A percentile compares a stretch with the other conserved stretches of the same genome.
Evolutionary conservation across 1,139 yeast species (phyloP).

Genomic region (Zygoascus sp.): DNA sequence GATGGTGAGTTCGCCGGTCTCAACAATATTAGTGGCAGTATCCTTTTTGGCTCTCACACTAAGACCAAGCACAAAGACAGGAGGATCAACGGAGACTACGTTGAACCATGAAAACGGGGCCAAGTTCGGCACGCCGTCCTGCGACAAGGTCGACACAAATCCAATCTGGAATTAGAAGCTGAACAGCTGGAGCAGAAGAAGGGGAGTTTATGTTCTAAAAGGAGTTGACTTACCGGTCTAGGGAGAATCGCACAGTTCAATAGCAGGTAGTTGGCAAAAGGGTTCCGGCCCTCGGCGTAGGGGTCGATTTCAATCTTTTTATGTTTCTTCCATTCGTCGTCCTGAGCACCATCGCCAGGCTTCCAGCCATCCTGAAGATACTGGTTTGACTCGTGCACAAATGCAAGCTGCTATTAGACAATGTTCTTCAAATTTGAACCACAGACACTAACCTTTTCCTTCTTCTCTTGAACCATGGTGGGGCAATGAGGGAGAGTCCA

Average conservation of each 20-base stretch:
- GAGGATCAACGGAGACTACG: slow-evolving; percentile 52
- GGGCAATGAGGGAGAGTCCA: too few species aligned
- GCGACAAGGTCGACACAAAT: slow-evolving; percentile 46
- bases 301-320: slow-evolving; percentile 50
- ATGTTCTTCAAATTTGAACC: not conserved
- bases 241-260: slow-evolving; percentile 51
- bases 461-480: not conserved
- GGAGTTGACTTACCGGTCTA: slow-evolving; percentile 46
- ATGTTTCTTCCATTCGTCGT: slow-evolving; percentile 37
- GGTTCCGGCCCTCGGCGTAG: slow-evolving; percentile 40
- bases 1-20: slow-evolving; percentile 53
- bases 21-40: slow-evolving; percentile 46
- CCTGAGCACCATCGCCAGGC: slow-evolving; percentile 48
- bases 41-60: slow-evolving; percentile 46
- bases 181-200: not conserved
- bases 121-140: slow-evolving; percentile 45
- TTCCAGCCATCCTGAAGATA: slow-evolving; percentile 40
- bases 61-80: slow-evolving; percentile 51
- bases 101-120: slow-evolving; percentile 59
- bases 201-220: too few species aligned
- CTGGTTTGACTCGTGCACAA: not conserved
- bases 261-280: slow-evolving; percentile 47
- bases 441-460: not conserved
- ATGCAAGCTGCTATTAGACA: not conserved
- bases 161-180: slow-evolving; percentile 36